Percentiles rank a stretch among this genome's conserved stretches.
Evolutionary conservation across 2,329 filamentous ascomycete genomes (phyloP).

Genomic region (Elsinoe necatrix): DNA sequence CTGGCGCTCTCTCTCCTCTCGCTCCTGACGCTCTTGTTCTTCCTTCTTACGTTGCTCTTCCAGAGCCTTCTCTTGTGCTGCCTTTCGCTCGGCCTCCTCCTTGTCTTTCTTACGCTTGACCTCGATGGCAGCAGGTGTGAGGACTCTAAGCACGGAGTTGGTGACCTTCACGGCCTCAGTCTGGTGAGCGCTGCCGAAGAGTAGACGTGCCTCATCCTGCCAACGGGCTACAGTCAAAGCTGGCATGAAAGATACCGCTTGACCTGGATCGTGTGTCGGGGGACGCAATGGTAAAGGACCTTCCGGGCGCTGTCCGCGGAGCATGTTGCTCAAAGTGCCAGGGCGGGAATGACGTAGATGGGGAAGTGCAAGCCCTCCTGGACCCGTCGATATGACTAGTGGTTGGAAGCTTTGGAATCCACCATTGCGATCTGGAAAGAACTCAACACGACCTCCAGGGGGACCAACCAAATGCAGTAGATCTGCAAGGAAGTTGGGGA

Average conservation of each 20-base stretch:
- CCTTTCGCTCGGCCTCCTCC: slow-evolving; percentile 57
- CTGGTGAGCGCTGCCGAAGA: slow-evolving; percentile 61
- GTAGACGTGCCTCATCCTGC: slow-evolving; percentile 79
- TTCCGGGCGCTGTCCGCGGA: slow-evolving; percentile 42
- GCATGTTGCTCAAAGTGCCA: slow-evolving; percentile 21
- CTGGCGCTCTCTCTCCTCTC: slow-evolving; percentile 43
- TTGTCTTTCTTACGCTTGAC: slow-evolving; percentile 64
- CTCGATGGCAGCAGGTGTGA: slow-evolving; percentile 79
- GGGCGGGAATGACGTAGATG: neutral
- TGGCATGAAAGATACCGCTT: slow-evolving; percentile 66
- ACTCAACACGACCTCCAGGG: slow-evolving; percentile 9
- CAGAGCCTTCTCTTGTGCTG: slow-evolving; percentile 53
- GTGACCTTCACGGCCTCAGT: slow-evolving; percentile 64
- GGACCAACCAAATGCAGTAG: slow-evolving; percentile 19
- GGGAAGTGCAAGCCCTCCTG: neutral
- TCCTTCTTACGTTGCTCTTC: slow-evolving; percentile 56
- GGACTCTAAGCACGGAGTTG: slow-evolving; percentile 58
- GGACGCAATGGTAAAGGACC: slow-evolving; percentile 19
- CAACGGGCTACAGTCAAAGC: slow-evolving; percentile 68
- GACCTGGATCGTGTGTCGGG: slow-evolving; percentile 54
- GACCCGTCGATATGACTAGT: slow-evolving; percentile 15
- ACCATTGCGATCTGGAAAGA: slow-evolving; percentile 4
- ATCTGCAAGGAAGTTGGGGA: slow-evolving; percentile 16
- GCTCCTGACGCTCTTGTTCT: slow-evolving; percentile 52
- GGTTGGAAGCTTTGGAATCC: slow-evolving; percentile 10